Evolutionary conservation across 1,284 basidiomycete species (phyloP).

Genomic region (Naganishia sp.): DNA sequence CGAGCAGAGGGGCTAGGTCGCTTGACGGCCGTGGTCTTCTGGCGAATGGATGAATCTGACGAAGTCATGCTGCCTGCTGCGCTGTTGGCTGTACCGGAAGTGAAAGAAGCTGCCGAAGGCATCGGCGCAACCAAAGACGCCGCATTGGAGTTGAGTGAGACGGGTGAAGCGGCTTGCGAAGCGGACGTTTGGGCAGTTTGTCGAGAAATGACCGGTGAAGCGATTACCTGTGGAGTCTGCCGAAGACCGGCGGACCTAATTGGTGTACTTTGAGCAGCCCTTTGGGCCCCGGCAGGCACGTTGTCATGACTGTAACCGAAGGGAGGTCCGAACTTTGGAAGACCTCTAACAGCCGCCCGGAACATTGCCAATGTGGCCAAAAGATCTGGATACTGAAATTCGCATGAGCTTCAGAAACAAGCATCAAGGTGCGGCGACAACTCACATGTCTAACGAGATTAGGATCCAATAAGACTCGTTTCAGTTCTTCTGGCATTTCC

Average conservation of each 20-base stretch:
- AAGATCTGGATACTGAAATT: conserved; percentile 2
- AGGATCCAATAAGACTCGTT: conserved; percentile 2
- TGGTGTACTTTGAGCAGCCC: neutral
- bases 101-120: too few relatives aligned
- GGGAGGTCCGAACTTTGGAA: conserved; percentile 7
- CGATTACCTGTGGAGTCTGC: neutral
- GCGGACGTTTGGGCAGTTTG: neutral
- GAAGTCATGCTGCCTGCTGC: neutral
- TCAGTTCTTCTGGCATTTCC: conserved; percentile 1
- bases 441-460: conserved; percentile 5
- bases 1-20: neutral
- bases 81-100: too few relatives aligned
- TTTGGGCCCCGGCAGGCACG: neutral
- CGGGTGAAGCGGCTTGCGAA: neutral
- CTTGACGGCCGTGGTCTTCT: neutral
- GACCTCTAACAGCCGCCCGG: neutral
- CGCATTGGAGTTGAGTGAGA: neutral
- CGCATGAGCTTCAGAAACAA: neutral
- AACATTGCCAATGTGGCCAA: neutral
- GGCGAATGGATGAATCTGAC: neutral
- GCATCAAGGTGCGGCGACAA: neutral
- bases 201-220: neutral
- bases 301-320: neutral
- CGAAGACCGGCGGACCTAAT: neutral
- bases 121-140: too few relatives aligned